Conservation (phyloP, 2,329 filamentous ascomycete genomes). For the Penicillium janthinellum region DNA sequence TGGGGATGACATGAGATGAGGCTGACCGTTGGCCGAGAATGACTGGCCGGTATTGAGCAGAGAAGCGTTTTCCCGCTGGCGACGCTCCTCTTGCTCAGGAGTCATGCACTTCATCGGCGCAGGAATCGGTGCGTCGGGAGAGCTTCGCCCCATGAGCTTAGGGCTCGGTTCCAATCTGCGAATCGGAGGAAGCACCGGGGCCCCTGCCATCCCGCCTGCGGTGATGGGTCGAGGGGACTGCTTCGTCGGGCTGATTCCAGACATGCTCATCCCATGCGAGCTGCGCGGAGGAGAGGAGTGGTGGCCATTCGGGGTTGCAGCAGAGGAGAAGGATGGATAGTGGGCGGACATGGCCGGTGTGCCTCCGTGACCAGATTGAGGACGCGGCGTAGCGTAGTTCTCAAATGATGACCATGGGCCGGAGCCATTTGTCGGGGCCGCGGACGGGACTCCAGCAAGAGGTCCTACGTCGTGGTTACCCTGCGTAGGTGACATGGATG, state of each 20-base stretch:
- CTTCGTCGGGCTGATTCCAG: slow-evolving; percentile 51
- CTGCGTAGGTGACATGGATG: slow-evolving; percentile 53
- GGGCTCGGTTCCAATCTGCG: slow-evolving; percentile 46
- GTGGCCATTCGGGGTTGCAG: slow-evolving; percentile 35
- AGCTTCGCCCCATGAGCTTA: slow-evolving; percentile 47
- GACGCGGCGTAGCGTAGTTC: slow-evolving; percentile 33
- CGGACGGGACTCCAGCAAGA: slow-evolving; percentile 46
- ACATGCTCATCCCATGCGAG: slow-evolving; percentile 41
- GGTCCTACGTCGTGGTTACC: slow-evolving; percentile 52
- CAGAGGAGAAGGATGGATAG: slow-evolving; percentile 36
- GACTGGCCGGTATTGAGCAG: slow-evolving; percentile 23
- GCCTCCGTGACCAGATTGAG: slow-evolving; percentile 31
- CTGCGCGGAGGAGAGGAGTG: slow-evolving; percentile 42
- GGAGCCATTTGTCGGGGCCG: slow-evolving; percentile 31
- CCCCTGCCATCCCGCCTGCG: slow-evolving; percentile 35
- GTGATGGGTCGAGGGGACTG: slow-evolving; percentile 46
- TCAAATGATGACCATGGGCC: slow-evolving; percentile 38
- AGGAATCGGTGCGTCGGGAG: slow-evolving; percentile 46
- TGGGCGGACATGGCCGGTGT: slow-evolving; percentile 34
- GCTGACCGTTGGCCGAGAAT: slow-evolving; percentile 28
- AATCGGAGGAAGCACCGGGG: slow-evolving; percentile 44
- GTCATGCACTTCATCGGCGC: slow-evolving; percentile 48
- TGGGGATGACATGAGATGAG: slow-evolving; percentile 34
- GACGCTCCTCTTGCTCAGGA: slow-evolving; percentile 45
- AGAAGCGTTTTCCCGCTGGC: slow-evolving; percentile 41